Evolutionary conservation across 176 grass and related monocot genomes (phyloP).

Genomic region (Musa schizocarpa): DNA sequence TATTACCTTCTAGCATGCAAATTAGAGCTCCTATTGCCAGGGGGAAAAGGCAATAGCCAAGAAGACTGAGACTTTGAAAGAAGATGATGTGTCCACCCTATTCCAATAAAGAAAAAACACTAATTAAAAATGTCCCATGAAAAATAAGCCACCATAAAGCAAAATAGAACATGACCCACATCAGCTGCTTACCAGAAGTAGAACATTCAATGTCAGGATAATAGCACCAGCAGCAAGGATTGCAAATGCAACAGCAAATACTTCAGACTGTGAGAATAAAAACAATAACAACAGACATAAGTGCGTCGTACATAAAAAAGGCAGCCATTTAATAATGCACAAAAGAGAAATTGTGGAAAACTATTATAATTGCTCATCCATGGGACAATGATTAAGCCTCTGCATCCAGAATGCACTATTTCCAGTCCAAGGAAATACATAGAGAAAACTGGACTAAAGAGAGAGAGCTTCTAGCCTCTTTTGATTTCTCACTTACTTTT

Average conservation of each 20-base stretch:
- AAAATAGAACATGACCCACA: neutral
- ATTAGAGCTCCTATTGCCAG: constrained; percentile 78
- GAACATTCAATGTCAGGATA: constrained; percentile 88
- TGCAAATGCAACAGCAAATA: constrained; percentile 98
- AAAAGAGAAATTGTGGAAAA: neutral
- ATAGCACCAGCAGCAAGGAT: constrained; percentile 96
- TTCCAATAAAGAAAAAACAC: constrained; percentile 4
- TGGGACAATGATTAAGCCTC: neutral
- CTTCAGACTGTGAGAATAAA: constrained; percentile 75
- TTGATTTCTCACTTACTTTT: neutral
- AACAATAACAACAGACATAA: neutral
- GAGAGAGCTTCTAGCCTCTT: no score
- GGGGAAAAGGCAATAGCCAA: constrained; percentile 95
- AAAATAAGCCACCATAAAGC: neutral
- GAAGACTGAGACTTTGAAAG: constrained; percentile 96
- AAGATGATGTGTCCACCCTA: constrained; percentile 98
- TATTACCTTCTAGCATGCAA: constrained; percentile 84
- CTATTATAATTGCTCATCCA: neutral
- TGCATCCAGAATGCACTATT: neutral
- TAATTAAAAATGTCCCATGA: neutral
- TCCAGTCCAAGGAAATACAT: no score
- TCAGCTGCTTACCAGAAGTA: constrained; percentile 69
- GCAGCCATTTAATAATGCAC: neutral
- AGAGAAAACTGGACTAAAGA: no score
- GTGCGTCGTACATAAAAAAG: neutral